Base-by-base conservation (phyloP, 2,329 filamentous ascomycete species). In the Beauveria brongniartii region DNA sequence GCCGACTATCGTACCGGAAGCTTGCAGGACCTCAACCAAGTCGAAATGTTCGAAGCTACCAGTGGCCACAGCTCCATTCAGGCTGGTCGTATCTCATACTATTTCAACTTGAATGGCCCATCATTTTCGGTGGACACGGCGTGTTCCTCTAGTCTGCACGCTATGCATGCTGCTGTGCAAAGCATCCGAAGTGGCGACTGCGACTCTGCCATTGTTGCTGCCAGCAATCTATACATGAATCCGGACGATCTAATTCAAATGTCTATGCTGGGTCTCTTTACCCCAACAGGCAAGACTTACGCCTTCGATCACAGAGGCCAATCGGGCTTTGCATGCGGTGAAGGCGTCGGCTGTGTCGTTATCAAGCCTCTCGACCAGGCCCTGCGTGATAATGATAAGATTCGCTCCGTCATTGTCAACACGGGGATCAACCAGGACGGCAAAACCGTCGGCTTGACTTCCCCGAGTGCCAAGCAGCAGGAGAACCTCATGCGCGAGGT, bases 311-410 rank as follows among this genome's bases (percentile, higher is more conserved):
- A 70, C 62, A 54, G 68, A 60, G 68, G 67, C 54, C 51, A 68
- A 65, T 65, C 34, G 44, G 86, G 86, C 0, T 89, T 85, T 65
- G 83, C 79, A 0, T 78, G 85, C 10, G 85, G 83, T 9, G 85
- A 88, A 65, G 85, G 83, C 4, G 77, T 80, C 22, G 82, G 75
- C 7, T 75, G 80, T 55, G 65, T 88, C 3, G 68, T 86, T 12
- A 68, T 88, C 14, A 87, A 87, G 71, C 78, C 76, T 1, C 73
- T 87, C 0, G 75, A 78, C 40, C 75, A 81, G 62, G 84, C 84
- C 2, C 67, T 84, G 26, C 71, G 68, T 47, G 82, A 84, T 63
- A 80, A 80, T 26, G 83, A 87, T 66, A 74, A 77, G 2, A 80
- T 83, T 62, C 73, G 77, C 43, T 79, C 79, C 14, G 72, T 83